A percentile compares a stretch with the other conserved stretches of the same genome.
These are phyloP conservation scores for Anastatica hierochuntica DNA, from an alignment of 345 rosid genomes.

Conservation along the genomic window DNA sequence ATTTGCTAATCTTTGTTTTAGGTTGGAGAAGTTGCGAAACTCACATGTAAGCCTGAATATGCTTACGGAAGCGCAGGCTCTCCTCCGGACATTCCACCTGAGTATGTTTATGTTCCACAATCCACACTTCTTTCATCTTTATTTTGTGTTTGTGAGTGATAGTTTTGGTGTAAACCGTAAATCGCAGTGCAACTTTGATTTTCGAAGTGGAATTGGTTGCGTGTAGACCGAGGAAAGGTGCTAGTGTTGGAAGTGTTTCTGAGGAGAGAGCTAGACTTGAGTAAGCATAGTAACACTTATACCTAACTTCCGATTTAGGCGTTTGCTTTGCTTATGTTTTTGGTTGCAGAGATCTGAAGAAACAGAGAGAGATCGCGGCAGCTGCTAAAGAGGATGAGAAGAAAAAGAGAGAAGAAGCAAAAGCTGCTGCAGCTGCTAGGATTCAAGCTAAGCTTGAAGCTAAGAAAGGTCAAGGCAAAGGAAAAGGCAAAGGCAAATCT, in stretches of 20 bases:
- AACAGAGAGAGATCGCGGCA: conserved; percentile 77
- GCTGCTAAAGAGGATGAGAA: conserved; percentile 73
- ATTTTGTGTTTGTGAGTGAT: not conserved
- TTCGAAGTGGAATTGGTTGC: conserved; percentile 79
- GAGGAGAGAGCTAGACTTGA: conserved; percentile 88
- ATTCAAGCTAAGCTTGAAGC: conserved; percentile 82
- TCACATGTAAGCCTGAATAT: conserved; percentile 89
- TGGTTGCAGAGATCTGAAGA: conserved; percentile 69
- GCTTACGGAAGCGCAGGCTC: conserved; percentile 87
- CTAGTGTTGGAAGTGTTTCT: conserved; percentile 55
- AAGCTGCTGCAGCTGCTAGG: conserved; percentile 88
- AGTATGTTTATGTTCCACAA: conserved; percentile 34
- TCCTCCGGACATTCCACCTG: conserved; percentile 82
- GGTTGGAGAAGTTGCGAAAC: conserved; percentile 95
- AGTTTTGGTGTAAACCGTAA: not conserved
- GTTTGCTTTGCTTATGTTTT: not conserved
- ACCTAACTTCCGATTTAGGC: not conserved
- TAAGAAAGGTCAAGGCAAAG: conserved; percentile 73
- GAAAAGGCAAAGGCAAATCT: conserved; percentile 73
- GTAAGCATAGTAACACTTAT: conserved; percentile 34
- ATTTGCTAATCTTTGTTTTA: conserved; percentile 11
- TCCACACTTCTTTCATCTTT: not conserved
- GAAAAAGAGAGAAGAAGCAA: conserved; percentile 85
- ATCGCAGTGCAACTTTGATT: conserved; percentile 69
- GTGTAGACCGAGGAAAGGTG: conserved; percentile 75